Evolutionary conservation across 2,329 filamentous ascomycete genomes (phyloP), one percentile per base, ranked within the genome.

Genomic region (Fusarium fujikuroi): DNA sequence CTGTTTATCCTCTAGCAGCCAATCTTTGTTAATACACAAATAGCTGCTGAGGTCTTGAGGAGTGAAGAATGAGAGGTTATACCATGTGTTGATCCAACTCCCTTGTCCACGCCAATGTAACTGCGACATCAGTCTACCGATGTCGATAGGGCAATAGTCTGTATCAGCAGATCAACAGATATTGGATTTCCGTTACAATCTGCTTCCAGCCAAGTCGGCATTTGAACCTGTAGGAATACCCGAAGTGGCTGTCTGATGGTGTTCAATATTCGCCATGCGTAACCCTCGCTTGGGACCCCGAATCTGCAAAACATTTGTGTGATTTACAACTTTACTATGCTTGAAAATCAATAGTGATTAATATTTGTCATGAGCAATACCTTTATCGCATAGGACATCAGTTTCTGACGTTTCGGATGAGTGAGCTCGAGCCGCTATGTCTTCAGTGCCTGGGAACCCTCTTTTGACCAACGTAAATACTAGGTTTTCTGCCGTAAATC

Each of bases 201-300:
- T n/a, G 11, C 23, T 30, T 30, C 19, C 12, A 14, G 32, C 15
- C 32, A 50, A 30, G 16, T n/a, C 21, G 19, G 44, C 42, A n/a
- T 28, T 28, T 28, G 23, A 40, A 11, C 30, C 39, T 61, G 47
- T 23, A 60, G 60, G 42, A 50, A 58, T 43, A 60, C 54, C 52
- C 42, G 49, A 58, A 32, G 42, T 46, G 28, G 49, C 37, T 54
- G 46, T 19, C 34, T 30, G 32, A 50, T 39, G 36, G 46, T 50
- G 36, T 15, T 43, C 32, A 58, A n/a, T 65, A 19, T 61, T 60
- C 40, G n/a, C 63, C 52, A 61, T 52, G 47, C 21, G 39, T 62
- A 68, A 50, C 60, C 46, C 44, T 66, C 63, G 57, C 57, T 42
- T 60, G 15, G 53, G 60, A 73, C 66, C 64, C 50, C 46, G 56